Conservation (phyloP, 805 yeast species). For the Barnettozyma pratensis region DNA sequence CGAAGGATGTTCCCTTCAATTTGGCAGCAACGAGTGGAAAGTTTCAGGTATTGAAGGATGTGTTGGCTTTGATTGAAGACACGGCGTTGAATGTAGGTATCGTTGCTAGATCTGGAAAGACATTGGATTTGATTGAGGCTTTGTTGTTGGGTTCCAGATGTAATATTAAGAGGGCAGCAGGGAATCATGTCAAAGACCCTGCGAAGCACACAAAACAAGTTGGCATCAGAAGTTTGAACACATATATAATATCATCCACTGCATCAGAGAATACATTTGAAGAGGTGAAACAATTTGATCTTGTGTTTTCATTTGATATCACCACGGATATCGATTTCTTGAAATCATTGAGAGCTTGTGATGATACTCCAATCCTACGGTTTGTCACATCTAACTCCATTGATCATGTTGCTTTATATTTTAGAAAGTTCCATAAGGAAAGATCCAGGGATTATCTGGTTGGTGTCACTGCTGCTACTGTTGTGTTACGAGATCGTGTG, state of each 20-base stretch:
- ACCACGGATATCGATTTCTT: constrained; percentile 40
- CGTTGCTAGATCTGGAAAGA: constrained; percentile 62
- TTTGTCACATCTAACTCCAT: constrained; percentile 75
- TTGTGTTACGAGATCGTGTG: constrained; percentile 72
- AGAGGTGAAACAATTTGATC: constrained; percentile 38
- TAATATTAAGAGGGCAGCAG: constrained; percentile 54
- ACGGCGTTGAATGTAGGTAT: constrained; percentile 54
- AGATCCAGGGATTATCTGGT: constrained; percentile 44
- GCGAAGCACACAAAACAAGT: constrained; percentile 26
- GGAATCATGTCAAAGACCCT: constrained; percentile 53
- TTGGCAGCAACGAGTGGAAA: constrained; percentile 80
- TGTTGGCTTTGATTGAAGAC: constrained; percentile 50
- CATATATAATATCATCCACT: constrained; percentile 20
- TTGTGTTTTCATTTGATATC: constrained; percentile 60
- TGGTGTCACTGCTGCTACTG: constrained; percentile 74
- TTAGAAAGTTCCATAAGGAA: constrained; percentile 30
- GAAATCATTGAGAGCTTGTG: constrained; percentile 26
- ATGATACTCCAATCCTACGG: constrained; percentile 53
- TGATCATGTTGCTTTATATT: constrained; percentile 68
- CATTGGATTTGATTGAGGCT: constrained; percentile 71
- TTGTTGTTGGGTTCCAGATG: constrained; percentile 58
- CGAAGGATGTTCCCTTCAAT: constrained; percentile 66
- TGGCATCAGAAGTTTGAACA: constrained; percentile 10
- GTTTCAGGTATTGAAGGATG: constrained; percentile 62
- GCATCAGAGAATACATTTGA: constrained; percentile 3